Conservation (phyloP, 805 yeast species). For the Nakazawaea siamensis region DNA sequence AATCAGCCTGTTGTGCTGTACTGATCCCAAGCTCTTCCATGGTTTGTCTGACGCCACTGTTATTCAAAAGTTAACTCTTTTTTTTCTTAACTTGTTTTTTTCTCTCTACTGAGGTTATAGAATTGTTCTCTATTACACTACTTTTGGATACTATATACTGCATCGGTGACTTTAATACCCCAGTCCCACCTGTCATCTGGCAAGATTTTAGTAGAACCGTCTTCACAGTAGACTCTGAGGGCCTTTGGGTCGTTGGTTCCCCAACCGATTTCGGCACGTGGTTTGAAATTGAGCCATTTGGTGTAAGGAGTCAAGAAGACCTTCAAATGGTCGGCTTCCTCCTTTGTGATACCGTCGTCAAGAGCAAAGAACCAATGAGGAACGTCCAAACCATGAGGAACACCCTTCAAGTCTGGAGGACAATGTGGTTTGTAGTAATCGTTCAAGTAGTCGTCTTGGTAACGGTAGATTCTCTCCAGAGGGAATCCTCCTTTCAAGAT, state of each 20-base stretch:
- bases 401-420: constrained; percentile 18
- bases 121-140: too few relatives aligned
- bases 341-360: constrained; percentile 18
- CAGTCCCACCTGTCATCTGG: constrained; percentile 5
- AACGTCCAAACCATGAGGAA: constrained; percentile 28
- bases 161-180: constrained; percentile 6
- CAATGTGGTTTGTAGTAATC: constrained; percentile 15
- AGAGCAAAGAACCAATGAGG: constrained; percentile 26
- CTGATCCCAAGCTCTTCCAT: constrained; percentile 63
- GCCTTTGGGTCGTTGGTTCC: constrained; percentile 1
- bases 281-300: constrained; percentile 5
- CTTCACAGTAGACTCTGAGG: constrained; percentile 1
- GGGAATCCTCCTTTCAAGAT: constrained; percentile 22
- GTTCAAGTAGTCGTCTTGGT: constrained; percentile 23
- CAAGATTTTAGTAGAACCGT: constrained; percentile 1
- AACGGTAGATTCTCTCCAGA: constrained; percentile 20
- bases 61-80: too few relatives aligned
- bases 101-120: too few relatives aligned
- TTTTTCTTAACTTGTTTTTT: too few relatives aligned
- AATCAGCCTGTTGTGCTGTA: constrained; percentile 19
- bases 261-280: constrained; percentile 2
- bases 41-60: constrained; percentile 1
- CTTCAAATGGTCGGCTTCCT: constrained; percentile 15
- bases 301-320: constrained; percentile 3
- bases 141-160: constrained; percentile 2